phyloP scores from a whole-genome alignment of 1,139 yeast genomes.

The Pichia sp. region DNA sequence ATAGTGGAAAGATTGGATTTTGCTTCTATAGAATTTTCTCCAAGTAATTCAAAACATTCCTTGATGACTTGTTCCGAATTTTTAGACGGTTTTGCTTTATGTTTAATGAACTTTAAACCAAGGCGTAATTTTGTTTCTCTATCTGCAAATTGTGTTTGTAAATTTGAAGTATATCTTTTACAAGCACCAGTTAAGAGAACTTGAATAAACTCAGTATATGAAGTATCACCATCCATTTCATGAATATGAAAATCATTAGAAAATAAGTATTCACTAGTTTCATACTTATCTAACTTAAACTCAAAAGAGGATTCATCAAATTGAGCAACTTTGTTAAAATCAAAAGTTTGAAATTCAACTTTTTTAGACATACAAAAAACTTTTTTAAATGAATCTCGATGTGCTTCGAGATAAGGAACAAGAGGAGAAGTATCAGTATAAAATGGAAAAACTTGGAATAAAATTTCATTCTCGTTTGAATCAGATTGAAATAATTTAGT shows the following conservation, averaged over 20 bases:
- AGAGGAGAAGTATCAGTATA: background rate
- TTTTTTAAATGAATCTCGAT: background rate
- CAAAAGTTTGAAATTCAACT: background rate
- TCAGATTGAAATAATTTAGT: background rate
- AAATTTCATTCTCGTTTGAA: background rate
- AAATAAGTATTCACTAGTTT: background rate
- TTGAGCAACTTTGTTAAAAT: background rate
- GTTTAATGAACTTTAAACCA: background rate
- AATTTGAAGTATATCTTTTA: background rate
- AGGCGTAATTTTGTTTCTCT: background rate
- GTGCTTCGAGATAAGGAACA: background rate
- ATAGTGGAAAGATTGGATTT: background rate
- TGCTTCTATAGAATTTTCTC: background rate
- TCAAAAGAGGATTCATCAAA: background rate
- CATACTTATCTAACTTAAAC: background rate
- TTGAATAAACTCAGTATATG: background rate
- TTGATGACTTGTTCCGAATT: background rate
- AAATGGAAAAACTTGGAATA: background rate
- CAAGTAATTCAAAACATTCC: background rate
- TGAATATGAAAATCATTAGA: slow-evolving; percentile 1
- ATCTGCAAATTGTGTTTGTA: background rate
- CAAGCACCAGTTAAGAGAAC: background rate
- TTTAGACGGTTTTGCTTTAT: background rate
- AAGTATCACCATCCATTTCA: background rate
- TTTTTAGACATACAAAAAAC: background rate